A percentile compares a stretch with the other conserved stretches of the same genome.
Conservation (phyloP, 345 rosid species). For the Pugionium dolabratum region DNA sequence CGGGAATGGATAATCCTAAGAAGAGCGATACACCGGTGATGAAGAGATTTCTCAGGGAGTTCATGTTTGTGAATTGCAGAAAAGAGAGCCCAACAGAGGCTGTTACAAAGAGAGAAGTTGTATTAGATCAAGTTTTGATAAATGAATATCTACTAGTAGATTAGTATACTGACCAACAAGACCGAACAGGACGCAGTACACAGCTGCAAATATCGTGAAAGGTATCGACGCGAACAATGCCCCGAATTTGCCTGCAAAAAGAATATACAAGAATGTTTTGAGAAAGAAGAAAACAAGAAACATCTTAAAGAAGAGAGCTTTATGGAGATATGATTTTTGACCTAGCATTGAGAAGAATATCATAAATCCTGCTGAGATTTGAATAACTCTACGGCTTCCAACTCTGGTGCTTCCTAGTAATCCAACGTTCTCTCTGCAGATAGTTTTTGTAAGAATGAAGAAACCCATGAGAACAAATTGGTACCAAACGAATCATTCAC, state of each 20-base stretch:
- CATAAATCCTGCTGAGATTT: slow-evolving; percentile 97
- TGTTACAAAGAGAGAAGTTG: slow-evolving; percentile 34
- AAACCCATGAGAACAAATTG: slow-evolving; percentile 17
- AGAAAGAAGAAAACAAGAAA: neutral
- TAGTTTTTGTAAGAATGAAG: neutral
- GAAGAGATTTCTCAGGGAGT: slow-evolving; percentile 96
- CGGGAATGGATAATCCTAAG: slow-evolving; percentile 85
- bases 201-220: slow-evolving; percentile 89
- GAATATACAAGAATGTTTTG: neutral
- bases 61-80: slow-evolving; percentile 98
- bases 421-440: slow-evolving; percentile 88
- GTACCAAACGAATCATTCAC: neutral
- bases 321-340: slow-evolving; percentile 34
- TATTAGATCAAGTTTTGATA: neutral
- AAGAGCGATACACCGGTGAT: slow-evolving; percentile 79
- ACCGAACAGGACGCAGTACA: slow-evolving; percentile 88
- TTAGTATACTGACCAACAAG: slow-evolving; percentile 61
- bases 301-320: neutral
- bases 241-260: slow-evolving; percentile 81
- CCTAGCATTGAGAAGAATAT: slow-evolving; percentile 94
- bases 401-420: slow-evolving; percentile 95
- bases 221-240: slow-evolving; percentile 97
- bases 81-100: slow-evolving; percentile 96
- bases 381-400: slow-evolving; percentile 95
- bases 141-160: neutral